Percentiles rank a stretch among this genome's conserved stretches.
Evolutionary conservation across 176 grass and related monocot species (phyloP).

Genomic region (Alopecurus myosuroides): DNA sequence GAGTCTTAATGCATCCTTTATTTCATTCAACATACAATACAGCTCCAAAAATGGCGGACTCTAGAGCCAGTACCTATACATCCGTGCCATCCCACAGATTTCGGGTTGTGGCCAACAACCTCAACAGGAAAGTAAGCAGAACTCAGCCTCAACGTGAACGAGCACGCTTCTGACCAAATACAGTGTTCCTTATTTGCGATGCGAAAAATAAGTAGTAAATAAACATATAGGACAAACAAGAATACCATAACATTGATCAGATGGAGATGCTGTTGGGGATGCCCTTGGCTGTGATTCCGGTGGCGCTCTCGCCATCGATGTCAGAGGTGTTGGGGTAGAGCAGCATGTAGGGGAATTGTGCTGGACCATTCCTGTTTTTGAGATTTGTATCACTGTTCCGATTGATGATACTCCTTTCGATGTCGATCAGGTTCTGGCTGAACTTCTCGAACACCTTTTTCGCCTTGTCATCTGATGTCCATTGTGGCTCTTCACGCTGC

Average conservation of each 20-base stretch:
- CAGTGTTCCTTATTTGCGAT: not conserved
- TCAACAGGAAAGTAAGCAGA: not conserved
- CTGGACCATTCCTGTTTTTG: not conserved
- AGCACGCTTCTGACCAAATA: not conserved
- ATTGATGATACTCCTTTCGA: not conserved
- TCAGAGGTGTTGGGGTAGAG: conserved; percentile 1
- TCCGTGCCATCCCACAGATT: not conserved
- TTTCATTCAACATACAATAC: not conserved
- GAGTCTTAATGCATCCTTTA: not conserved
- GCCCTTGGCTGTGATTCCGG: not conserved
- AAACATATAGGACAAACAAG: not conserved
- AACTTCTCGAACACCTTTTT: not conserved
- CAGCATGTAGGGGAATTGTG: not conserved
- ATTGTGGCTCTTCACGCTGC: not conserved
- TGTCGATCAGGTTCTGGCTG: not conserved
- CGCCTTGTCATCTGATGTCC: not conserved
- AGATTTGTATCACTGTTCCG: not conserved
- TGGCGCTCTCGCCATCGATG: not conserved
- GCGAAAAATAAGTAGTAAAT: not conserved
- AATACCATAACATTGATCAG: not conserved
- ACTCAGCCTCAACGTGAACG: not conserved
- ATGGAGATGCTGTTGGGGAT: conserved; percentile 9
- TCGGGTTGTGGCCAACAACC: not conserved
- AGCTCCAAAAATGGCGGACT: not conserved
- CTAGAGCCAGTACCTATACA: not conserved